phyloP scores from a whole-genome alignment of 371 early-diverging fungal genomes.

The Batrachochytrium dendrobatidis region DNA sequence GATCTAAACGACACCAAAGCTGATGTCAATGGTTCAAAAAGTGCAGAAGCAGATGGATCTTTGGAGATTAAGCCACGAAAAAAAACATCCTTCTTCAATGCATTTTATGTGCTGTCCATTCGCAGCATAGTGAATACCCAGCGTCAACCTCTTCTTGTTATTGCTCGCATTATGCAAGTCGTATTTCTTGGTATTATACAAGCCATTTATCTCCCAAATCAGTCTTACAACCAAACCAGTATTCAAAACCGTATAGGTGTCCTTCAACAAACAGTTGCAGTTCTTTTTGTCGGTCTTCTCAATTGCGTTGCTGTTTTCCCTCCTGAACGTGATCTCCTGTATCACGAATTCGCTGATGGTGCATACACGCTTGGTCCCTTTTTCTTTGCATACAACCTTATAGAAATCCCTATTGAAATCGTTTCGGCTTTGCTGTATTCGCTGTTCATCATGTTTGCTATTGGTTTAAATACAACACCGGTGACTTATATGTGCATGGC shows the following conservation, averaged over 20 bases:
- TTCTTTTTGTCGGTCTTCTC: conserved; percentile 35
- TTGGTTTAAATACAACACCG: conserved; percentile 18
- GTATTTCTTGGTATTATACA: conserved; percentile 29
- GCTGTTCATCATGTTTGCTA: conserved; percentile 15
- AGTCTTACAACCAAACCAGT: conserved; percentile 16
- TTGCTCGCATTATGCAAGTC: conserved; percentile 25
- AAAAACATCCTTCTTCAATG: conserved; percentile 6
- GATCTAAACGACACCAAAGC: not conserved
- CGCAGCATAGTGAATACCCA: conserved; percentile 22
- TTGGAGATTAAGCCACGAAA: conserved; percentile 3
- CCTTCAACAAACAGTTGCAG: conserved; percentile 27
- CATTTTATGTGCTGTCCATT: conserved; percentile 21
- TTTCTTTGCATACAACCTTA: conserved; percentile 21
- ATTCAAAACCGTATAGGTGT: conserved; percentile 31
- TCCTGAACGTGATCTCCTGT: conserved; percentile 20
- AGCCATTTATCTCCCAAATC: conserved; percentile 23
- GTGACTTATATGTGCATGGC: conserved; percentile 15
- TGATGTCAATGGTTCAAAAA: not conserved
- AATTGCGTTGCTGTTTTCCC: conserved; percentile 31
- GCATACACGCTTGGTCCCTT: conserved; percentile 25
- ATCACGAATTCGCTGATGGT: conserved; percentile 26
- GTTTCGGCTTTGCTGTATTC: conserved; percentile 16
- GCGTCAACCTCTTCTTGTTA: conserved; percentile 23
- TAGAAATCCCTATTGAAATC: conserved; percentile 1
- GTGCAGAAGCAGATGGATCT: not conserved